A percentile compares a stretch with the other conserved stretches of the same genome.
Evolutionary conservation across 202 grass and related monocot genomes (phyloP).

Genomic region (Eragrostis tef): DNA sequence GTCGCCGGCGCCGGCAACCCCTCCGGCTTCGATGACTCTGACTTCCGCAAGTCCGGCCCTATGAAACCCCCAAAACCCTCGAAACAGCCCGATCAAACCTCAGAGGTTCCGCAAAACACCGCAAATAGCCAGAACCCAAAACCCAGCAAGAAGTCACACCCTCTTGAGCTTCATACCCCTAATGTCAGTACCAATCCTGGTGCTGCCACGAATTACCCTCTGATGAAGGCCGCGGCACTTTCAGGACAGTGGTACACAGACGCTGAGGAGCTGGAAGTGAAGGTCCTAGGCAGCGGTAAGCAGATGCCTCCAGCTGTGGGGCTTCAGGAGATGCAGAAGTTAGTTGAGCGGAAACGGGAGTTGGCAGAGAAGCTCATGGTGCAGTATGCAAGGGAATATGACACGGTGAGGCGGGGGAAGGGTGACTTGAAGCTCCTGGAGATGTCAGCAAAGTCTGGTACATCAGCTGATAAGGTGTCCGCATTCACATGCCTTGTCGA

Average conservation of each 20-base stretch:
- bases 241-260: conserved; percentile 76
- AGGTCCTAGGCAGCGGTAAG: conserved; percentile 54
- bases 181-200: conserved; percentile 1
- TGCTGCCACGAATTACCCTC: conserved; percentile 50
- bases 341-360: conserved; percentile 69
- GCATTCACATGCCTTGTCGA: conserved; percentile 89
- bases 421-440: conserved; percentile 86
- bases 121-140: conserved; percentile 25
- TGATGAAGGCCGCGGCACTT: conserved; percentile 65
- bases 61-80: conserved; percentile 52
- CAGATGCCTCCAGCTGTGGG: conserved; percentile 47
- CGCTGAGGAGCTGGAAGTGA: conserved; percentile 67
- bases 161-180: conserved; percentile 61
- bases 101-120: conserved; percentile 22
- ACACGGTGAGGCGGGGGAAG: conserved; percentile 52
- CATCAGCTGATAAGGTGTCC: conserved; percentile 85
- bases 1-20: conserved; percentile 42
- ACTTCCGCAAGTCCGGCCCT: conserved; percentile 77
- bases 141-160: conserved; percentile 72
- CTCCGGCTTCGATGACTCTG: conserved; percentile 88
- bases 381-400: conserved; percentile 79
- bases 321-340: conserved; percentile 67
- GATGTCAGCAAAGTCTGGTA: conserved; percentile 77
- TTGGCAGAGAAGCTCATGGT: conserved; percentile 74
- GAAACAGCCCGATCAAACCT: conserved; percentile 20